phyloP scores from a whole-genome alignment of 306 rosid species.

The Vigna hirtella region DNA sequence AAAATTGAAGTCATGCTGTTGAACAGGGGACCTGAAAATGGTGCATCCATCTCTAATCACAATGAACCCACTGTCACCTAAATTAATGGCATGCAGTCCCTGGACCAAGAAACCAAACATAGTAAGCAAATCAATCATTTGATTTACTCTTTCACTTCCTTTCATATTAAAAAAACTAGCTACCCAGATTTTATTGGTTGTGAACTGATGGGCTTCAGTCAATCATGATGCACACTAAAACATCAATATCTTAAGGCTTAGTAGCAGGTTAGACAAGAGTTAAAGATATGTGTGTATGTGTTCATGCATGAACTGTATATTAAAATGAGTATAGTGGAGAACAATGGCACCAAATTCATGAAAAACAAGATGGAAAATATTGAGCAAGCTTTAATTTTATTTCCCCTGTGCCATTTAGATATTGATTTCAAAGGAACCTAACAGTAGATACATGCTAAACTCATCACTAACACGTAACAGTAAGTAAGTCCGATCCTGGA shows the following conservation, averaged over 20 bases:
- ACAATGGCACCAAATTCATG: slow-evolving; percentile 2
- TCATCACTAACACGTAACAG: background rate
- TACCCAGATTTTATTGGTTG: slow-evolving; percentile 20
- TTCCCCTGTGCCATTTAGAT: background rate
- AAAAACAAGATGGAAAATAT: background rate
- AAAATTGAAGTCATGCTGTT: slow-evolving; percentile 89
- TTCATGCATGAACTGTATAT: background rate
- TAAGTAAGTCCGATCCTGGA: background rate
- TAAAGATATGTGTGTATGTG: background rate
- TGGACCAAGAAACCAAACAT: slow-evolving; percentile 47
- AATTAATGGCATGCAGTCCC: slow-evolving; percentile 89
- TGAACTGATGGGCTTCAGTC: slow-evolving; percentile 14
- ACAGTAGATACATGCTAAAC: slow-evolving; percentile 6
- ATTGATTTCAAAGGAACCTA: background rate
- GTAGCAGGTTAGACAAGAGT: slow-evolving; percentile 8
- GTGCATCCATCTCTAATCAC: slow-evolving; percentile 87
- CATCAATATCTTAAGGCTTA: slow-evolving; percentile 6
- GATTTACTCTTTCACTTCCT: slow-evolving; percentile 16
- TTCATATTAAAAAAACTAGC: slow-evolving; percentile 26
- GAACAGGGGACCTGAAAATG: slow-evolving; percentile 81
- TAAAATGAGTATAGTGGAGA: background rate
- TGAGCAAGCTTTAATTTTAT: background rate
- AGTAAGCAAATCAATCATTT: slow-evolving; percentile 13
- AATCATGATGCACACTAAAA: slow-evolving; percentile 34
- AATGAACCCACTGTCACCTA: slow-evolving; percentile 94